These are phyloP conservation scores for Calonectria honghensis DNA, from an alignment of 2,329 filamentous ascomycete genomes.

Conservation along the genomic window DNA sequence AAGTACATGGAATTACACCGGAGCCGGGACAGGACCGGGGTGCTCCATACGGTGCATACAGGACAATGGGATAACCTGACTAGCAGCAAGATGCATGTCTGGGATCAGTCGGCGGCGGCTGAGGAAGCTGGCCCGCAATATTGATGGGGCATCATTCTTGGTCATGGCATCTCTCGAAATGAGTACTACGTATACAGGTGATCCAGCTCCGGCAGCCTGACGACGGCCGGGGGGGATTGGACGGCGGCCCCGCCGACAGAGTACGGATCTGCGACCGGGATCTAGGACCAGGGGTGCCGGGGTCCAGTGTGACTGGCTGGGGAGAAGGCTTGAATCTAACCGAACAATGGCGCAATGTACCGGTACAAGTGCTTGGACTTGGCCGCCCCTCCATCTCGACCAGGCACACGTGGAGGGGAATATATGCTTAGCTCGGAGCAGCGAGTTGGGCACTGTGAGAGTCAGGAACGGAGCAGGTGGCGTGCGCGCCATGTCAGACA, in stretches of 20 bases:
- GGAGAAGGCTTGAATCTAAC: constrained; percentile 35
- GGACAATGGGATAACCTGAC: constrained; percentile 26
- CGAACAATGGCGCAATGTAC: constrained; percentile 38
- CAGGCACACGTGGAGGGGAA: constrained; percentile 37
- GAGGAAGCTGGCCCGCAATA: constrained; percentile 37
- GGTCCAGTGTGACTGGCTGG: constrained; percentile 32
- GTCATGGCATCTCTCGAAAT: background rate
- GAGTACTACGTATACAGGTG: constrained; percentile 24
- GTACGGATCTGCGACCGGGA: constrained; percentile 36
- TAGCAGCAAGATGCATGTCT: constrained; percentile 45
- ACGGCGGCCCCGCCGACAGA: constrained; percentile 33
- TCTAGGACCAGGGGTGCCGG: constrained; percentile 26
- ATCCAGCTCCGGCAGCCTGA: constrained; percentile 21
- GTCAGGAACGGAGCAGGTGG: constrained; percentile 36
- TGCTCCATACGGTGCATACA: constrained; percentile 12
- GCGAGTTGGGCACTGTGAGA: constrained; percentile 24
- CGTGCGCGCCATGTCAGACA: constrained; percentile 32
- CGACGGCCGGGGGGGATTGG: constrained; percentile 33
- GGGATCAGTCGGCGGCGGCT: constrained; percentile 35
- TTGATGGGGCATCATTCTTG: constrained; percentile 27
- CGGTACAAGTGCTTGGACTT: constrained; percentile 32
- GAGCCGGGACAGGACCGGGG: constrained; percentile 23
- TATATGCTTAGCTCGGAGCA: constrained; percentile 32
- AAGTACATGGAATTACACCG: constrained; percentile 25
- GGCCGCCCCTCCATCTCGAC: constrained; percentile 28